Conservation (phyloP, 768 basidiomycete species). For the Clitopilus passeckerianus region DNA sequence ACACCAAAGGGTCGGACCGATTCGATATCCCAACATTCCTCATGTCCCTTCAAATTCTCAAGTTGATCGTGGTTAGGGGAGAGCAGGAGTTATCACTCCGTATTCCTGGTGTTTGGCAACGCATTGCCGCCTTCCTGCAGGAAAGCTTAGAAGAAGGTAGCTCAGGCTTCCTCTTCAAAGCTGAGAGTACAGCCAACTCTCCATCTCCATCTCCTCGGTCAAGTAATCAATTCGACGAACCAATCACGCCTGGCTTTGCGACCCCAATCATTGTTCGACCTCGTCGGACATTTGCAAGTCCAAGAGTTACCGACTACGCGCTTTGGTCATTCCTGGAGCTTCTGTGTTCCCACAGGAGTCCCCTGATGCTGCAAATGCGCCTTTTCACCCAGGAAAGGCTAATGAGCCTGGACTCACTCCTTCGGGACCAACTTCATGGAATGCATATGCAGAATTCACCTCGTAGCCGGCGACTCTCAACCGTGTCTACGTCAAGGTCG, state of each 20-base stretch:
- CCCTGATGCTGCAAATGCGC: conserved; percentile 62
- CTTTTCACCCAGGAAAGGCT: conserved; percentile 64
- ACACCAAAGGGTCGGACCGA: conserved; percentile 22
- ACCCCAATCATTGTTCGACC: conserved; percentile 19
- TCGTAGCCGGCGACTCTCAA: conserved; percentile 35
- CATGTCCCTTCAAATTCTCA: conserved; percentile 61
- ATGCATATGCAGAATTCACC: conserved; percentile 18
- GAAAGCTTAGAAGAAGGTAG: conserved; percentile 51
- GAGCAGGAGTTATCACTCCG: conserved; percentile 51
- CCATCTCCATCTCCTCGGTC: conserved; percentile 47
- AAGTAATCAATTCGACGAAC: conserved; percentile 34
- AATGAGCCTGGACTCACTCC: conserved; percentile 32
- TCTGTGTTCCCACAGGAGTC: conserved; percentile 55
- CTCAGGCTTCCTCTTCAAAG: not conserved
- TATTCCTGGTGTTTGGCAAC: conserved; percentile 57
- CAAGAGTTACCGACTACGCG: conserved; percentile 64
- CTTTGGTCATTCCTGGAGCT: conserved; percentile 72
- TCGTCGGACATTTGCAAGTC: conserved; percentile 24
- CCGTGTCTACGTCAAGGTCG: conserved; percentile 54
- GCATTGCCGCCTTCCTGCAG: conserved; percentile 51
- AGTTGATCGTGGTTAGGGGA: conserved; percentile 60
- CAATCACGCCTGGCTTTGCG: conserved; percentile 18
- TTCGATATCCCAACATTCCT: conserved; percentile 37
- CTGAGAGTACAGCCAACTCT: conserved; percentile 23
- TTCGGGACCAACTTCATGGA: conserved; percentile 34